phyloP scores from a whole-genome alignment of 2,329 filamentous ascomycete genomes.

The Aotearoamyces nothofagi region DNA sequence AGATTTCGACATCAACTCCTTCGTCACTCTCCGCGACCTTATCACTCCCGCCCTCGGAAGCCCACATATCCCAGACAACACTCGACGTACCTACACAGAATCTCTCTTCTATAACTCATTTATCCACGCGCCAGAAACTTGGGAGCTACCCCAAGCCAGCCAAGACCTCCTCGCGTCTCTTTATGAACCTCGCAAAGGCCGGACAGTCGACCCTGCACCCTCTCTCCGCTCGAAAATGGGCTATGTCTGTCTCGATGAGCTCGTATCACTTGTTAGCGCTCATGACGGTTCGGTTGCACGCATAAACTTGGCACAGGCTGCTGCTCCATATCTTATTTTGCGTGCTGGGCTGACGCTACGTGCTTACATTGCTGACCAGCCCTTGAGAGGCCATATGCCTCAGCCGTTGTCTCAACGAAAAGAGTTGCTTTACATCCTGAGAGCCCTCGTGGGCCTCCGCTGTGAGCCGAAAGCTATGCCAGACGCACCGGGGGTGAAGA shows the following conservation, averaged over 20 bases:
- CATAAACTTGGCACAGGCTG: slow-evolving; percentile 48
- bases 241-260: slow-evolving; percentile 66
- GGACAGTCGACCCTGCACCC: slow-evolving; percentile 52
- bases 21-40: slow-evolving; percentile 51
- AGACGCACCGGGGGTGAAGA: slow-evolving; percentile 32
- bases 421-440: slow-evolving; percentile 61
- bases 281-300: slow-evolving; percentile 23
- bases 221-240: slow-evolving; percentile 56
- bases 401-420: slow-evolving; percentile 68
- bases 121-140: slow-evolving; percentile 50
- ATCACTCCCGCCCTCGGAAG: slow-evolving; percentile 63
- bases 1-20: slow-evolving; percentile 64
- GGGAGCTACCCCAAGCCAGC: slow-evolving; percentile 36
- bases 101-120: slow-evolving; percentile 72
- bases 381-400: slow-evolving; percentile 75
- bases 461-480: slow-evolving; percentile 60
- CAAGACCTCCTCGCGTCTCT: slow-evolving; percentile 43
- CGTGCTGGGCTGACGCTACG: slow-evolving; percentile 70
- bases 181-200: slow-evolving; percentile 50
- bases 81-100: slow-evolving; percentile 54
- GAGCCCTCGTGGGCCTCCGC: slow-evolving; percentile 47
- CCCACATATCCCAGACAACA: slow-evolving; percentile 45
- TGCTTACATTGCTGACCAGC: slow-evolving; percentile 80
- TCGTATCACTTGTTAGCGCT: slow-evolving; percentile 52
- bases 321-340: slow-evolving; percentile 69